These are phyloP conservation scores for Fallopia convolvulus DNA, from an alignment of 148 eudicot genomes.

Conservation along the genomic window DNA sequence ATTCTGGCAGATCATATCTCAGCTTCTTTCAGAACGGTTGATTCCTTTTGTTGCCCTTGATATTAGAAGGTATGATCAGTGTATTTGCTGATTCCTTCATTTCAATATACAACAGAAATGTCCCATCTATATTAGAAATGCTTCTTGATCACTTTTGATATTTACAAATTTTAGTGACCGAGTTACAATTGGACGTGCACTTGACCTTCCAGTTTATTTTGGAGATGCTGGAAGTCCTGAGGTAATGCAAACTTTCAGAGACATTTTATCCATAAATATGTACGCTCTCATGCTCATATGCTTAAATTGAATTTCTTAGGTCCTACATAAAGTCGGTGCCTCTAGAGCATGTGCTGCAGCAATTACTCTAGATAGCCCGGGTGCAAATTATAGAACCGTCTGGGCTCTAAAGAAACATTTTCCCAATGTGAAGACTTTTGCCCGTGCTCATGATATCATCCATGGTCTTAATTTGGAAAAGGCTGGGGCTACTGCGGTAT, in stretches of 20 bases:
- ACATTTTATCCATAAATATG: neutral
- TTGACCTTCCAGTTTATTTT: conserved; percentile 97
- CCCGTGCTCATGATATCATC: conserved; percentile 95
- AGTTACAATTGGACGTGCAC: conserved; percentile 91
- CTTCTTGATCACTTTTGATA: neutral
- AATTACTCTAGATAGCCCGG: conserved; percentile 84
- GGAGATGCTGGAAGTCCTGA: conserved; percentile 99
- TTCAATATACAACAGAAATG: neutral
- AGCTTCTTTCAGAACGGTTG: conserved; percentile 91
- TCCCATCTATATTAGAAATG: neutral
- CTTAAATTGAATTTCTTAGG: conserved; percentile 34
- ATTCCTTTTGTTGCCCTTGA: conserved; percentile 99
- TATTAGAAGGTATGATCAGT: conserved; percentile 67
- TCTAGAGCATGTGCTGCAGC: conserved; percentile 95
- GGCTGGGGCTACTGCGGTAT: conserved; percentile 99
- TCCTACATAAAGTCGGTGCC: conserved; percentile 97
- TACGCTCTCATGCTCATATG: conserved; percentile 10
- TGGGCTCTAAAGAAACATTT: conserved; percentile 96
- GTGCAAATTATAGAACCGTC: conserved; percentile 97
- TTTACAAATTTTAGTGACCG: conserved; percentile 52
- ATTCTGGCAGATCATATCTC: conserved; percentile 79
- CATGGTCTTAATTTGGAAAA: conserved; percentile 98
- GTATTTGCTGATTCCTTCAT: neutral
- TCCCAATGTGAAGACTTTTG: conserved; percentile 95
- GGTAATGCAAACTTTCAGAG: conserved; percentile 34